Base-by-base conservation (phyloP, 306 rosid genomes). In the Cicer chorassanicum region DNA sequence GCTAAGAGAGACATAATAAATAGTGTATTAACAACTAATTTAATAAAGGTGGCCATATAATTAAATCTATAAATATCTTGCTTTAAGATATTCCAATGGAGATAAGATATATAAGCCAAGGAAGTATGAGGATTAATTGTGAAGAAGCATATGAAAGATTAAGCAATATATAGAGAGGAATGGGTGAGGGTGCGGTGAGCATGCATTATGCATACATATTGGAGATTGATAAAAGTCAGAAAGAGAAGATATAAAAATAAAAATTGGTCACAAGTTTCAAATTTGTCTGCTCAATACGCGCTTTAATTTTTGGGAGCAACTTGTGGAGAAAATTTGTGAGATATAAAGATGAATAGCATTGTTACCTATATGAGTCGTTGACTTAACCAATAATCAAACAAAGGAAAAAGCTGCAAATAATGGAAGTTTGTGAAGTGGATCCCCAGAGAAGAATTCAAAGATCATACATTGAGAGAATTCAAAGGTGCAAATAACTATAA, bases 1-100 rank as follows among this genome's bases (percentile, higher is more conserved):
- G 84, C 44, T 1, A 85, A n/a, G 34, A 86, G 70, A 78, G 76
- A 86, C 51, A 80, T 49, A 38, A 81, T 6, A 19, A 67, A 72
- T 14, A 77, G 9, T 54, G 81, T 7, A 29, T 29, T 29, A 59
- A 79, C 63, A 40, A 74, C 59, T 5, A 81, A 59, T 3, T 51
- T 62, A 46, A 74, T 51, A 34, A 48, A 34, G 8, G 74, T 49
- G 0, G 83, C 78, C 91, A 87, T 36, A 54, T 5, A 46, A 1
- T 8, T 15, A 16, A 53, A 53, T 49, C 14, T 49, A 49, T 1
- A 49, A 49, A 49, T 7, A 14, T 51, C 7, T 6, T 6, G 57
- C 57, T 51, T 51, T 51, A 51, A 54, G 34, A 6, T 18, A 54
- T 29, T 29, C 36, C 34, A 7, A 54, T 8, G 1, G 34, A 54